These are phyloP conservation scores for Neurospora intermedia DNA, from an alignment of 495 filamentous ascomycete genomes.

Conservation along the genomic window DNA sequence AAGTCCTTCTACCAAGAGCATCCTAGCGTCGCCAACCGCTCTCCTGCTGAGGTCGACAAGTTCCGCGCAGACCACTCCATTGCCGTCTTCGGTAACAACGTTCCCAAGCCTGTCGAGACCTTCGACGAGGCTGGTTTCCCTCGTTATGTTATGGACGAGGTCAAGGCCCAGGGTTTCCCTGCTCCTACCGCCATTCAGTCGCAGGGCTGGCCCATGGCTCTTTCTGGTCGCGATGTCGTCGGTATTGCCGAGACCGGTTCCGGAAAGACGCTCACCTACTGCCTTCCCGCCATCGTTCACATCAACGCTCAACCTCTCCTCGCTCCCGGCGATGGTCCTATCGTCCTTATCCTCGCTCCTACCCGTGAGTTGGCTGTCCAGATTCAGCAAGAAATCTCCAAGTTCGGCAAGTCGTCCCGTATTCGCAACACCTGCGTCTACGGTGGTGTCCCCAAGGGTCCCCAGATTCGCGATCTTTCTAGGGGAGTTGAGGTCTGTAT, in stretches of 20 bases:
- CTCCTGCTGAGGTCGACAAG: slow-evolving; percentile 67
- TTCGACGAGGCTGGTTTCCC: slow-evolving; percentile 98
- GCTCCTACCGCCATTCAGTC: slow-evolving; percentile 93
- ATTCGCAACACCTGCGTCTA: slow-evolving; percentile 99
- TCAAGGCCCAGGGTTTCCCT: slow-evolving; percentile 92
- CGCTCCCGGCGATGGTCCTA: slow-evolving; percentile 92
- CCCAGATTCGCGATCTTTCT: slow-evolving; percentile 87
- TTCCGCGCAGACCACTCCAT: slow-evolving; percentile 79
- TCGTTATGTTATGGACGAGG: slow-evolving; percentile 91
- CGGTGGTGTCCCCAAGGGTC: slow-evolving; percentile 94
- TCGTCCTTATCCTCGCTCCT: slow-evolving; percentile 88
- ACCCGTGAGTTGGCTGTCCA: slow-evolving; percentile 97
- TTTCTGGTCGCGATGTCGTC: slow-evolving; percentile 95
- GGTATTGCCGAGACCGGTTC: slow-evolving; percentile 99
- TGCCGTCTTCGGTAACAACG: slow-evolving; percentile 59
- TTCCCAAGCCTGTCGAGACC: slow-evolving; percentile 86
- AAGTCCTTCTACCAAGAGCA: slow-evolving; percentile 99
- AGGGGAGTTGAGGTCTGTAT: slow-evolving; percentile 85
- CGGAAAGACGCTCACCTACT: slow-evolving; percentile 98
- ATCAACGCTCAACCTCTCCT: slow-evolving; percentile 98
- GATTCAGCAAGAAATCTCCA: slow-evolving; percentile 89
- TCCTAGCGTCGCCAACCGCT: slow-evolving; percentile 60
- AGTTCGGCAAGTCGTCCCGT: slow-evolving; percentile 95
- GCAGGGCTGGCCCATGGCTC: slow-evolving; percentile 98
- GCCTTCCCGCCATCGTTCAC: slow-evolving; percentile 95